A percentile compares a stretch with the other conserved stretches of the same genome.
Evolutionary conservation across 1,139 yeast species (phyloP).

Genomic region (Taiozyma sp.): DNA sequence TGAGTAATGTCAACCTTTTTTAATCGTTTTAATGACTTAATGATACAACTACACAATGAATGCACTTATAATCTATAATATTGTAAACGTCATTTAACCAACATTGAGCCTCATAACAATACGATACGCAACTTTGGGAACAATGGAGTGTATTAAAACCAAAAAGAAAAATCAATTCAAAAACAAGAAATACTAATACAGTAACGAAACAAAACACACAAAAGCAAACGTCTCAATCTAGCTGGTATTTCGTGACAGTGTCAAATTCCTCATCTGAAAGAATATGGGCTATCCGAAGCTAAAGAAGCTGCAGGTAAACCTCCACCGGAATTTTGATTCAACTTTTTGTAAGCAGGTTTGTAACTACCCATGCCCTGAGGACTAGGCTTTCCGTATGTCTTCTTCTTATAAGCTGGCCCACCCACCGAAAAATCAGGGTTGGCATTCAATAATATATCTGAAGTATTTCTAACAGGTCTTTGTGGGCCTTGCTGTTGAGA

Average conservation of each 20-base stretch:
- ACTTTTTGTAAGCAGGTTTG: conserved; percentile 34
- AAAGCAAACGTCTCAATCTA: background rate
- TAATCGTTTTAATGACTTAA: background rate
- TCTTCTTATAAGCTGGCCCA: conserved; percentile 26
- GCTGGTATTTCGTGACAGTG: background rate
- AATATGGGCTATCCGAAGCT: conserved; percentile 23
- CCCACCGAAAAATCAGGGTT: conserved; percentile 50
- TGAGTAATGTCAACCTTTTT: background rate
- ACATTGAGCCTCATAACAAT: background rate
- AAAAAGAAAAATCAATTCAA: background rate
- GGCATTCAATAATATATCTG: conserved; percentile 43
- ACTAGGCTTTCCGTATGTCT: conserved; percentile 19
- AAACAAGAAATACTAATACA: no score
- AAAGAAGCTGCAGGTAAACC: conserved; percentile 29
- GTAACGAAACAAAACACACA: background rate
- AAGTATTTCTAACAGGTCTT: conserved; percentile 30
- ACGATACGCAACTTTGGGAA: background rate
- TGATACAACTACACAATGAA: background rate
- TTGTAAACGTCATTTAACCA: background rate
- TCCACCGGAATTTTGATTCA: conserved; percentile 12
- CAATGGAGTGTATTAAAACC: background rate
- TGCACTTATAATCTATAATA: background rate
- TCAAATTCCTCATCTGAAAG: conserved; percentile 12
- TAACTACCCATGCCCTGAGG: conserved; percentile 19
- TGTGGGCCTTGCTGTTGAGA: conserved; percentile 5